Evolutionary conservation across 192 early-diverging fungal genomes (phyloP), one percentile per base, ranked within the genome.

Genomic region (Pilobolus umbonatus): DNA sequence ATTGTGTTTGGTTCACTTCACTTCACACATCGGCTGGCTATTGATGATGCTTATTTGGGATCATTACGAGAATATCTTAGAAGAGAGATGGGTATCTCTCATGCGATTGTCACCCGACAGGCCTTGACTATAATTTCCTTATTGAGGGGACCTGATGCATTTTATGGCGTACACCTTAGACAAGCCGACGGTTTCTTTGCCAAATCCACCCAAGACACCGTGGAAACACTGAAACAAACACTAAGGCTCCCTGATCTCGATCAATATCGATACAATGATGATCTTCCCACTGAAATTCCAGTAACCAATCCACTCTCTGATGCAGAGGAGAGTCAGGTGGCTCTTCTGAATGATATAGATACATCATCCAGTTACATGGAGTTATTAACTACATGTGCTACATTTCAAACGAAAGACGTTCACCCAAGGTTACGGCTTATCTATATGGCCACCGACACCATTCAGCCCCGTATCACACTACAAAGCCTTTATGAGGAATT

Each of bases 371-470:
- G n/a, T n/a, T n/a, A n/a, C n/a, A n/a, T n/a, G n/a, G n/a, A n/a
- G n/a, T 42, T 42, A 15, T 17, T 42, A 12, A 42, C 14, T 15
- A 42, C 14, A 12, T 42, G 39, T 12, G 39, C 19, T 0, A 12
- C 14, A 5, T 42, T 12, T 12, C 39, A 42, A 12, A 42, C 15
- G 17, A 24, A 53, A 24, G n/a, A 17, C 3, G 26, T 28, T 17
- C 44, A 55, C n/a, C 56, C 60, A 19, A 35, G 35, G 14, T 44
- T 65, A 22, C 19, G 46, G 22, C 25, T 65, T 17, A 59, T 75
- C 5, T 80, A 69, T 51, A 71, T 80, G 65, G 75, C 78, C n/a
- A 80, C 75, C 0, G 78, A 80, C 60, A 68, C 76, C 4, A 59
- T 44, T 28, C 38, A 70, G 10, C 75, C 78, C 7, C 73, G 78